Base-by-base conservation (phyloP, 2,329 filamentous ascomycete species). In the Emydomyces testavorans region DNA sequence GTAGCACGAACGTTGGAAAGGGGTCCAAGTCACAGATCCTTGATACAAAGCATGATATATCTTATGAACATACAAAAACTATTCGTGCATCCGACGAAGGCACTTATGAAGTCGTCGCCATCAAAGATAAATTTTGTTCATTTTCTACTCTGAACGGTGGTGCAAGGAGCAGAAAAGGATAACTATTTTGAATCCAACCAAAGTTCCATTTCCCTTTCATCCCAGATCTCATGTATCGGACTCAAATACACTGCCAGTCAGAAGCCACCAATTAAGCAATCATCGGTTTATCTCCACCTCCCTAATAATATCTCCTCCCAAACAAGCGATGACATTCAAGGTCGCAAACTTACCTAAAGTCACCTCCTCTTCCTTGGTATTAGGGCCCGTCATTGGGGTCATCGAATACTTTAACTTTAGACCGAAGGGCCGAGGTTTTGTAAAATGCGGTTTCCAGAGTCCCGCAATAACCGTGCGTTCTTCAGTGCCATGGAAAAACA, bases 21-120 rank as follows among this genome's bases (percentile, higher is more conserved):
- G 83, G 83, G 1, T 85, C 87, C 64, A 84, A 80, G 60, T 79
- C 82, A 31, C 75, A 81, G 58, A 78, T 98, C 28, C 74, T 98
- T 15, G 93, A 98, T 69, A 95, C 93, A 54, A 79, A 85, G 57
- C 88, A 92, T 56, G 89, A 95, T 57, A 74, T 84, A 15, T 90
- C 84, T 41, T 78, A 89, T 53, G 86, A 93, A 59, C 77, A 86
- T 63, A 81, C 71, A 59, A 89, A 94, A 74, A 78, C 79, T 21
- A 78, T 96, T 57, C 81, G 81, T 58, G 88, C 89, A 21, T 88
- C 83, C 57, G 85, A 94, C 62, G 92, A 96, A 72, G 92, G 92
- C 42, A 94, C 88, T 56, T 98, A 98, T 62, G 92, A 98, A 69
- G 90, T 98, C 15, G 85, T 96, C 24, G 83, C 86, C 8, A 94